Base-by-base conservation (phyloP, 768 basidiomycete species). In the Suillus sp. region DNA sequence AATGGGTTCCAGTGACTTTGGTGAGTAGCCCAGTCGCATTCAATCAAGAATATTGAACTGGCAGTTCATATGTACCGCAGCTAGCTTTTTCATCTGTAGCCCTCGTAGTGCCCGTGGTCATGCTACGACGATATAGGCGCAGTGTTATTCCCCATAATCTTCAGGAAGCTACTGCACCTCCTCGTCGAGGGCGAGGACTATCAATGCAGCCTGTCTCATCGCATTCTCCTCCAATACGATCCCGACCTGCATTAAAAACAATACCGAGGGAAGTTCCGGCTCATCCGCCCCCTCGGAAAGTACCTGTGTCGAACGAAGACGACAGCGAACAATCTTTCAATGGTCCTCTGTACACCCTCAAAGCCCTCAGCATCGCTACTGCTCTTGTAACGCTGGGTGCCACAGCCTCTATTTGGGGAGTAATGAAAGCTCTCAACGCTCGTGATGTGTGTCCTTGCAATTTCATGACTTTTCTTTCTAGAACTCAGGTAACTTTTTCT, bases 361-460 rank as follows among this genome's bases (percentile, higher is more conserved):
- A 88, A 66, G 90, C 90, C 0, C 86, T 92, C 45, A 78, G 81
- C 3, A 80, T 90, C 47, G 88, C 90, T 4, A 91, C 90, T 0
- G 69, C 82, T 11, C 68, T 89, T 38, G 89, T 91, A 30, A 68
- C 80, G 0, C 72, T 80, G 3, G 78, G 82, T 30, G 88, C 83
- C 0, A 71, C 78, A 6, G 75, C 71, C 0, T 72, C 83, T 5
- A 74, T 85, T 3, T 80, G 77, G 68, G 81, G 82, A 1, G 78
- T 90, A 34, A 83, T 86, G 72, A 71, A 75, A 14, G 76, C 77
- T 51, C 72, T 90, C 59, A 86, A 84, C 37, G 83, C 89, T 1
- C 70, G 80, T 66, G 78, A 86, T 67, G 90, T 90, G 64, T 62
- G 85, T 78, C 16, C 50, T 57, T 63, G 48, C 61, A 40, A 48